These are phyloP conservation scores for Pelargonium fulgidum DNA, from an alignment of 441 rosid genomes.

Conservation along the genomic window DNA sequence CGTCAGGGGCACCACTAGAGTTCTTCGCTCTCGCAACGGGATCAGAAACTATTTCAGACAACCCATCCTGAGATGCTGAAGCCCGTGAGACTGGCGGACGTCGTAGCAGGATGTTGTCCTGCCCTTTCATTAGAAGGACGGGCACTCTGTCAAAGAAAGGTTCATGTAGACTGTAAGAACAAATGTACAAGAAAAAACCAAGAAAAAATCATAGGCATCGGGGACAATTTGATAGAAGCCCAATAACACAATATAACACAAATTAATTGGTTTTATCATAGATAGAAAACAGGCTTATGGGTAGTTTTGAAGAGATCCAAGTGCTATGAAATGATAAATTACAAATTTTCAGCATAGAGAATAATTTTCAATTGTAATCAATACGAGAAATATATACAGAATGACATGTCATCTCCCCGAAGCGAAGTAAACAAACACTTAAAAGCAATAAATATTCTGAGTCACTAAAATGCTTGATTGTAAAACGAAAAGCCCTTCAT, in stretches of 20 bases:
- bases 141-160: conserved; percentile 27
- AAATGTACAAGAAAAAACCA: neutral
- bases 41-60: conserved; percentile 33
- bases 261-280: too few species aligned
- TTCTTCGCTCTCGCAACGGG: conserved; percentile 27
- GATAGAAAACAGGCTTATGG: too few species aligned
- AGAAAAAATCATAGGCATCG: too few species aligned
- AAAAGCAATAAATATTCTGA: neutral
- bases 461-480: neutral
- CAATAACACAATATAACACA: too few species aligned
- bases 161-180: neutral
- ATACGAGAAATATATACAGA: neutral
- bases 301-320: too few species aligned
- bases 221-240: too few species aligned
- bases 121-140: conserved; percentile 36
- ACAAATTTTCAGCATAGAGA: too few species aligned
- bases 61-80: conserved; percentile 45
- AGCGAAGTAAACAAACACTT: neutral
- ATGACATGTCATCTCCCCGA: neutral
- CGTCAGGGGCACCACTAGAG: conserved; percentile 26
- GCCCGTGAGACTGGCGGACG: conserved; percentile 36
- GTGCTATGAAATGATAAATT: too few species aligned
- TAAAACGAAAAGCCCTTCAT: neutral
- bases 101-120: conserved; percentile 35
- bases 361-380: too few species aligned